phyloP scores from a whole-genome alignment of 1,284 basidiomycete genomes.

The Ceratobasidium sp. region DNA sequence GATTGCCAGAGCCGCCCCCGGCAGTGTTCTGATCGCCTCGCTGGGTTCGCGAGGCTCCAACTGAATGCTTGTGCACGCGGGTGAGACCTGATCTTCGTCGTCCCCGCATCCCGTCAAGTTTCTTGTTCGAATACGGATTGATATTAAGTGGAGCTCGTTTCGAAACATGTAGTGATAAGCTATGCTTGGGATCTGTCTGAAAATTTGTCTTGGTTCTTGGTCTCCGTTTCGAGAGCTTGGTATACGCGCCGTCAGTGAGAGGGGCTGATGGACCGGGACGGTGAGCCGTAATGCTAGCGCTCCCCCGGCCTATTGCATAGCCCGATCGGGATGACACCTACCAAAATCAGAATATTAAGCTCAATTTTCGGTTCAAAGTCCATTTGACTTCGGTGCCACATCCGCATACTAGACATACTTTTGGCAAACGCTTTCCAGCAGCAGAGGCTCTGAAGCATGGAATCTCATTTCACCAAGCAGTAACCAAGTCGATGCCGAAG shows the following conservation, averaged over 20 bases:
- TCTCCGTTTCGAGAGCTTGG: neutral
- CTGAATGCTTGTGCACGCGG: neutral
- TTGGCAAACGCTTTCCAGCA: neutral
- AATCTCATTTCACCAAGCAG: slow-evolving; percentile 2
- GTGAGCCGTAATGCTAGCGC: slow-evolving; percentile 1
- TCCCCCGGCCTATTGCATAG: neutral
- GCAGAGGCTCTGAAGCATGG: neutral
- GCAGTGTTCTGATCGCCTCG: slow-evolving; percentile 31
- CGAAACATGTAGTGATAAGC: slow-evolving; percentile 25
- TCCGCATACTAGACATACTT: neutral
- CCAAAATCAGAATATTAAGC: neutral
- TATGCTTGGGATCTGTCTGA: slow-evolving; percentile 17
- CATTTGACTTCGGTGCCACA: slow-evolving; percentile 12
- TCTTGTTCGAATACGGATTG: slow-evolving; percentile 10
- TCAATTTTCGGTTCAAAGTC: neutral
- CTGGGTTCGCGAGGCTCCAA: slow-evolving; percentile 10
- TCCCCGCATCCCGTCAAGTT: neutral
- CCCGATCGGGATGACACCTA: neutral
- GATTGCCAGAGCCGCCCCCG: slow-evolving; percentile 6
- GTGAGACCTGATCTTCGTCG: slow-evolving; percentile 1
- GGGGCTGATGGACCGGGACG: neutral
- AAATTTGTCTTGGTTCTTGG: slow-evolving; percentile 6
- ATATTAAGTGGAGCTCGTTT: slow-evolving; percentile 16
- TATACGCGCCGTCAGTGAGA: neutral
- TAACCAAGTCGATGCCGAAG: neutral